Conservation (phyloP, 331 rosid genomes). For the Acacia concinna region DNA sequence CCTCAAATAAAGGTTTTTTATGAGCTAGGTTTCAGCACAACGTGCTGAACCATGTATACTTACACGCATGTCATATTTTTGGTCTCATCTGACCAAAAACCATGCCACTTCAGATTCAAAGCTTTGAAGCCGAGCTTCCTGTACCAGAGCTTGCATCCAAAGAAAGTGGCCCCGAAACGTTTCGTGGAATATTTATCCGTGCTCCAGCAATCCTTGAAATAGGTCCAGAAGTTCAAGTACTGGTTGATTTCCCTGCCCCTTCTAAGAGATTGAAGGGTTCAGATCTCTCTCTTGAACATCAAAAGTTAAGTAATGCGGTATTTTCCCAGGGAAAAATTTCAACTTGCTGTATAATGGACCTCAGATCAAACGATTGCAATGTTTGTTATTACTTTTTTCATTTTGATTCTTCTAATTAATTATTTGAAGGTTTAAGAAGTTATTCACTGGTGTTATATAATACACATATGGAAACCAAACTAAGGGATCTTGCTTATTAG, state of each 20-base stretch:
- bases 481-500: neutral
- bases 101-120: slow-evolving; percentile 59
- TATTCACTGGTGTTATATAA: neutral
- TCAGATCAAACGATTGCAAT: neutral
- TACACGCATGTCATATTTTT: neutral
- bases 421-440: neutral
- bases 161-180: slow-evolving; percentile 92
- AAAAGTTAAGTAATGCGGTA: slow-evolving; percentile 52
- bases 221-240: slow-evolving; percentile 86
- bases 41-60: neutral
- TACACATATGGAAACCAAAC: neutral
- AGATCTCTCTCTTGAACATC: slow-evolving; percentile 42
- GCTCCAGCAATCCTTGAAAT: slow-evolving; percentile 94
- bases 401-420: neutral
- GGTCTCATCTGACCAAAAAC: slow-evolving; percentile 24
- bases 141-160: slow-evolving; percentile 68
- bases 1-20: neutral
- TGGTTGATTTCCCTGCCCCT: slow-evolving; percentile 65
- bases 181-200: slow-evolving; percentile 89
- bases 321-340: neutral
- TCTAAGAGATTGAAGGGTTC: slow-evolving; percentile 35
- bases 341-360: neutral
- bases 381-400: neutral
- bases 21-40: neutral
- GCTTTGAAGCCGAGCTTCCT: slow-evolving; percentile 83